These are phyloP conservation scores for Porodaedalea pini DNA, from an alignment of 1,284 basidiomycete genomes.

Conservation along the genomic window DNA sequence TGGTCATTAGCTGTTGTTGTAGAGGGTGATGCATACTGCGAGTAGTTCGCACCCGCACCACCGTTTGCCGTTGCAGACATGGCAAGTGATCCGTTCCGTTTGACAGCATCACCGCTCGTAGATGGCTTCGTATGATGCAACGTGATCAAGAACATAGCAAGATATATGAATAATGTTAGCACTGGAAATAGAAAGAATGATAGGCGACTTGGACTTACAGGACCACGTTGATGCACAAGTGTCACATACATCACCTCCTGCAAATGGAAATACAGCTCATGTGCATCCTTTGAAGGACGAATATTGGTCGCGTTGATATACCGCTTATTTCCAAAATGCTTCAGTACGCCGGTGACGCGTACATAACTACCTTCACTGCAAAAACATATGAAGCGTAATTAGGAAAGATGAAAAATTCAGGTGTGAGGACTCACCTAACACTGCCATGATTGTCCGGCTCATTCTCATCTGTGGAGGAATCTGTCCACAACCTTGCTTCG, in stretches of 20 bases:
- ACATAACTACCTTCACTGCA: slow-evolving; percentile 75
- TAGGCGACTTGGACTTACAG: slow-evolving; percentile 27
- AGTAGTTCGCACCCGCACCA: slow-evolving; percentile 20
- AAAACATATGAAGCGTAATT: slow-evolving; percentile 7
- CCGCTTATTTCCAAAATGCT: slow-evolving; percentile 79
- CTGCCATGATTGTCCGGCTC: slow-evolving; percentile 31
- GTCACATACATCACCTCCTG: slow-evolving; percentile 52
- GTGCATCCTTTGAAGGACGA: slow-evolving; percentile 62
- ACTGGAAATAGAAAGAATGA: too few species aligned
- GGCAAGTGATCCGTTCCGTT: background rate
- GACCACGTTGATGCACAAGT: slow-evolving; percentile 40
- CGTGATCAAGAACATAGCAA: background rate
- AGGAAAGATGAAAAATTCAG: background rate
- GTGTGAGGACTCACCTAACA: slow-evolving; percentile 41
- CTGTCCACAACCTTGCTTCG: slow-evolving; percentile 88
- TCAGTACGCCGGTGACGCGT: slow-evolving; percentile 87
- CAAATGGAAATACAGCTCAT: slow-evolving; percentile 84
- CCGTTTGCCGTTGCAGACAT: background rate
- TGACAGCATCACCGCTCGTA: slow-evolving; percentile 16
- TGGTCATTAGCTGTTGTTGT: slow-evolving; percentile 27
- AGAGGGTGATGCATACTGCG: slow-evolving; percentile 33
- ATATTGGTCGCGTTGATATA: slow-evolving; percentile 80
- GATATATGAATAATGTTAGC: background rate
- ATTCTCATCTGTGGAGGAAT: slow-evolving; percentile 54
- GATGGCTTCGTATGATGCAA: slow-evolving; percentile 28